Percentiles rank a stretch among this genome's conserved stretches.
Conservation (phyloP, 768 basidiomycete species). For the Pulveroboletus sp. region DNA sequence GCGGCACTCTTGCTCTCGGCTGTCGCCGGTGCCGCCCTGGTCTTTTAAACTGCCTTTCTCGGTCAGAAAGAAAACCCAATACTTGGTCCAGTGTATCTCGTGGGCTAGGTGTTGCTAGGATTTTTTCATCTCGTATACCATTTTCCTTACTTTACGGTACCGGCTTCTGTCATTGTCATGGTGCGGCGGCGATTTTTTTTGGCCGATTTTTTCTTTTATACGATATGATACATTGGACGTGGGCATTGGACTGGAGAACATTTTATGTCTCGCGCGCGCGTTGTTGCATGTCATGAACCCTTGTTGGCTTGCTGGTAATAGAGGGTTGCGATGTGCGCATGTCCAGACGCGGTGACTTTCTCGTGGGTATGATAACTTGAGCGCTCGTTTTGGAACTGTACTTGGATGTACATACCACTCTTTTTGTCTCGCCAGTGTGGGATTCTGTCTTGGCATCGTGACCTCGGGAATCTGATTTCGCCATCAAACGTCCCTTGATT, state of each 20-base stretch:
- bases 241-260: slow-evolving; percentile 16
- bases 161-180: slow-evolving; percentile 8
- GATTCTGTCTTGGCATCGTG: too few species aligned
- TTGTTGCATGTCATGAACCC: not conserved
- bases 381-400: too few species aligned
- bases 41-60: slow-evolving; percentile 42
- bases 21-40: slow-evolving; percentile 46
- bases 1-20: slow-evolving; percentile 42
- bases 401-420: too few species aligned
- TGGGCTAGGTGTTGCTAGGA: not conserved
- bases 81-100: not conserved
- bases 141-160: slow-evolving; percentile 1
- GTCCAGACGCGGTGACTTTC: too few species aligned
- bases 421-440: too few species aligned
- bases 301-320: not conserved
- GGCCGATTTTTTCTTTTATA: slow-evolving; percentile 14
- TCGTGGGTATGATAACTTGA: too few species aligned
- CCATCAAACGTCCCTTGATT: too few species aligned
- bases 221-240: slow-evolving; percentile 21
- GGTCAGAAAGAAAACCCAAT: not conserved
- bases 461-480: too few species aligned
- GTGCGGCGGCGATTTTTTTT: slow-evolving; percentile 7
- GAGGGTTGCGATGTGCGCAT: not conserved
- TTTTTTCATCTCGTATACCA: slow-evolving; percentile 16
- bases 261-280: too few species aligned